Evolutionary conservation across 495 filamentous ascomycete genomes (phyloP), one percentile per base, ranked within the genome.

Genomic region (Penicillium angulare): DNA sequence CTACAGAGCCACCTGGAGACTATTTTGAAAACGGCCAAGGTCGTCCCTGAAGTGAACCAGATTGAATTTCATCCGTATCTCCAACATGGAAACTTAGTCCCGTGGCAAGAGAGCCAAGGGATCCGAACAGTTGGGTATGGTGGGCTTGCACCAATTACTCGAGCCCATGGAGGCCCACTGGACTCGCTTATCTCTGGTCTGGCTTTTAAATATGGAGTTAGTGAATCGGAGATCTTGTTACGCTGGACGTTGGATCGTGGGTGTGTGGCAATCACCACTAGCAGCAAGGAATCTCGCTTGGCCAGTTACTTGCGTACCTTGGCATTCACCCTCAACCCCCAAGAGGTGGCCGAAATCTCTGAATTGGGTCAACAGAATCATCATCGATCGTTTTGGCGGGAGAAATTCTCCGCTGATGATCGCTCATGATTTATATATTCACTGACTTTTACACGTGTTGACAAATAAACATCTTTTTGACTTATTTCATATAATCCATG

Each of bases 31-130:
- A 88, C 82, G 0, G 85, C 87, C 16, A 82, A 73, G 33, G 62
- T 81, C 17, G 63, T 73, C 10, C 91, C 91, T 0, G 82, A 75
- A 2, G 78, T 90, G 58, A 95, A 96, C 68, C 90, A 95, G 74
- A 88, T 95, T 52, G 90, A 96, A 67, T 92, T 81, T 59, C 88
- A 95, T 59, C 86, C 89, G 0, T 95, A 96, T 65, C 76, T 96
- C 29, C 91, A 95, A 66, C 90, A 86, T 64, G 72, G 71, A 3
- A 67, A 70, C n/a, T 75, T 95, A 13, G 32, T 95, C 5, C 65
- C 71, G 5, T 89, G 79, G 67, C 83, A 86, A 49, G 77, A 81
- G 57, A 68, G 80, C 61, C 75, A 89, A 49, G 72, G 74, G 17
- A 93, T 96, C 57, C 84, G 83, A 5, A 79, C 84, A 0, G 71